Evolutionary conservation across 208 protist species (phyloP), one percentile per base, ranked within the genome.

Genomic region (Trypanosoma conorhini): DNA sequence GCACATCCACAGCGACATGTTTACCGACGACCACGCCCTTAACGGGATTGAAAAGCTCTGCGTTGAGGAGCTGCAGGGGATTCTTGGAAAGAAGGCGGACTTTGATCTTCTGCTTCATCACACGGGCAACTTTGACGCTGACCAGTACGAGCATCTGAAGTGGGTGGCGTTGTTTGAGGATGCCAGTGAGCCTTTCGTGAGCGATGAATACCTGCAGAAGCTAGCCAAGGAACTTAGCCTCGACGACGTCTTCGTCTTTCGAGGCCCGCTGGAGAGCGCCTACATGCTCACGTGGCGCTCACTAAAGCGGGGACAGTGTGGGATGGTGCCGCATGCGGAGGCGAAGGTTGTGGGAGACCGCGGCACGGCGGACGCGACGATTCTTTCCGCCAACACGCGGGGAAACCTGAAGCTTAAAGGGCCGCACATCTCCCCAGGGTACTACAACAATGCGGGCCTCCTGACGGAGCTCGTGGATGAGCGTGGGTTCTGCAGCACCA

Each of bases 361-460:
- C 54, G 92, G 92, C 42, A 94, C 92, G 17, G 76, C 79, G 17
- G 92, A 97, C 57, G 92, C 92, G n/a, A 92, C 89, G 74, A 83
- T 97, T 58, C 78, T 97, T 48, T 81, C 89, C 22, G 76, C 83
- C 26, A 89, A 87, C 64, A 91, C 88, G 48, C 87, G 89, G 54
- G 92, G 92, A 26, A 95, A 97, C 72, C 72, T 97, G 63, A 86
- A 87, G 50, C 80, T 97, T 26, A 94, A 95, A 69, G 92, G 89
- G 2, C 92, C 92, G 9, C 89, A 95, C 70, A 76, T 97, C 33
- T 87, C 85, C 13, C 70, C 87, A 15, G 83, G 82, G 13, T 97
- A 94, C 79, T 97, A 94, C 88, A 97, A 95, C 79, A 97, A 97
- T 60, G 92, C 92, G 5, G 92, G 92, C 10, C 62, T 97, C 35